Base-by-base conservation (phyloP, 1,284 basidiomycete genomes). In the Malassezia pachydermatis region DNA sequence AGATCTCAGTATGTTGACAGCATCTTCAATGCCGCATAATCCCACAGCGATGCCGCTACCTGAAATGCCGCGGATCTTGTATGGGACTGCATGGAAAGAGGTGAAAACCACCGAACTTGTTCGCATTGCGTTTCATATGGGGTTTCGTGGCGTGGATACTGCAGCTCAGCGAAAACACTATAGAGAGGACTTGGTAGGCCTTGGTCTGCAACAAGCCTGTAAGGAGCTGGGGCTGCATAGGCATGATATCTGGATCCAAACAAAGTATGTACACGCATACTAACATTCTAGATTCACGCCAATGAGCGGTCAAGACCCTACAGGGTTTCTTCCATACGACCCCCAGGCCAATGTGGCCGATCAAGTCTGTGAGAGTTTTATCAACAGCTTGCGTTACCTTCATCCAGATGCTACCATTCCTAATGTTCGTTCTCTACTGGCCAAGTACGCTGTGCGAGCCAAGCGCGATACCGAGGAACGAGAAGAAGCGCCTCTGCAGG, bases 81-180 rank as follows among this genome's bases (percentile, higher is more conserved):
- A 70, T 54, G 67, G 67, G 22, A 70, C 67, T 4, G 67, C 67
- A 1, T 70, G 66, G 67, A 70, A 70, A 33, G 57, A 46, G 13
- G 54, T 54, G 30, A 57, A 46, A 10, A 69, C 67, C 0, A 43
- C 54, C 3, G 54, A 60, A 4, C 60, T 67, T 9, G 59, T 68
- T 13, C 51, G 57, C 19, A 43, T 55, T n/a, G 66, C 66, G 3
- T 51, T 68, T 16, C 47, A 50, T 1, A 48, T 58, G 28, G 67
- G 67, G 3, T 70, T 70, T 43, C 57, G 62, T 6, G 67, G 62
- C 16, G 56, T 70, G 34, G 67, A 70, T 48, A 65, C 62, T 2
- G 64, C 67, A 16, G 67, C 47, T 3, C 67, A 70, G 42, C 59
- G 57, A 23, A 68, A 68, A 38, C 67, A 70, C 51, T 70, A 70